These are phyloP conservation scores for Colletotrichum cuscutae DNA, from an alignment of 2,329 filamentous ascomycete species.

Conservation along the genomic window DNA sequence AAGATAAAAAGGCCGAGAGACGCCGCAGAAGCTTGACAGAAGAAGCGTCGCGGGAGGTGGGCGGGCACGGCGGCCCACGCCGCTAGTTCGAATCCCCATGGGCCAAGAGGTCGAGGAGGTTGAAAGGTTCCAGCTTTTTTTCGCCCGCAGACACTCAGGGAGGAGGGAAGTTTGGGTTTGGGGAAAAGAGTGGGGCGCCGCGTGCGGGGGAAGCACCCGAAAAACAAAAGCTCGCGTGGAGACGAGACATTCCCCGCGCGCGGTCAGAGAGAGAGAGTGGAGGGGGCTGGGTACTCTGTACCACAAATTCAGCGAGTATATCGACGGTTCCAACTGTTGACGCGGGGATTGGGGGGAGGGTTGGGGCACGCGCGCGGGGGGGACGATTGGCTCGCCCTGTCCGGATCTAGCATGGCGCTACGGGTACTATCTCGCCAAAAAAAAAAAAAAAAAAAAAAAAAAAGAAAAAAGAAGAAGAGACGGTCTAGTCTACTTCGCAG, in stretches of 20 bases:
- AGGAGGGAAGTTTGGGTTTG: neutral
- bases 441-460: neutral
- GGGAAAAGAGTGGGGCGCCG: neutral
- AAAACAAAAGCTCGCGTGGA: too few relatives aligned
- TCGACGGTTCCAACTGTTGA: neutral
- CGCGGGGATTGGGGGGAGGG: neutral
- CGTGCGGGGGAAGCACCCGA: neutral
- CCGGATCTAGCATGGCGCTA: slow-evolving; percentile 13
- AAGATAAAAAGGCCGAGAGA: neutral
- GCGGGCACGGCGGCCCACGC: neutral
- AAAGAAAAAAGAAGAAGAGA: neutral
- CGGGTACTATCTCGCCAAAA: neutral
- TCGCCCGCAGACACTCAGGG: neutral
- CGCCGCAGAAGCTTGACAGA: neutral
- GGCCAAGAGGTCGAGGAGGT: neutral
- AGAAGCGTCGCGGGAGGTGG: neutral
- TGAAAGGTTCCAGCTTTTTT: neutral
- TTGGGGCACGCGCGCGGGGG: neutral
- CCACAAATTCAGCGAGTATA: slow-evolving; percentile 31
- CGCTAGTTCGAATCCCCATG: neutral
- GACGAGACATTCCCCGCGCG: neutral
- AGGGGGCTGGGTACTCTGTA: too few relatives aligned
- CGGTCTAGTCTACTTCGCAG: neutral
- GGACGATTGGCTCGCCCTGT: slow-evolving; percentile 13
- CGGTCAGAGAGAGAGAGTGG: neutral